Conservation (phyloP, 257 asterid genomes). For the Thymus quinquecostatus region DNA sequence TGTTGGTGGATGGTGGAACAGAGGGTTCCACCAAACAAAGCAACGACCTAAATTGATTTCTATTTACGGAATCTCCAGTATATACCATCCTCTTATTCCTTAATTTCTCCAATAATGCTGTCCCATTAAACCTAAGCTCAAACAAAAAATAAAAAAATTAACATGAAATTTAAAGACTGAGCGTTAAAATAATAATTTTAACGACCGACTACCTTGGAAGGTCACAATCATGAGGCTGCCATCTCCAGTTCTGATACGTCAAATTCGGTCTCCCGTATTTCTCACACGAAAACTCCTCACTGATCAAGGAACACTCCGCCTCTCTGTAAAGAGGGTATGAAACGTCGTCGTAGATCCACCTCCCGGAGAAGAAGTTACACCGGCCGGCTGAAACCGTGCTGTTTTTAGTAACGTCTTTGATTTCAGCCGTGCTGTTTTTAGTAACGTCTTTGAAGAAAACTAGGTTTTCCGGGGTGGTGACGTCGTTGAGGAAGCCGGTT, state of each 20-base stretch:
- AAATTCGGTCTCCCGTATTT: too few species aligned
- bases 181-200: too few species aligned
- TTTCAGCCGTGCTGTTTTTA: slow-evolving; percentile 5
- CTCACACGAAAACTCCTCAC: slow-evolving; percentile 10
- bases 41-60: slow-evolving; percentile 71
- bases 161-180: too few species aligned
- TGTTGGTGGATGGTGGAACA: slow-evolving; percentile 36
- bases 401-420: neutral
- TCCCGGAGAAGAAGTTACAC: slow-evolving; percentile 45
- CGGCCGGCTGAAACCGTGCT: neutral
- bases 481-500: neutral
- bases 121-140: slow-evolving; percentile 39
- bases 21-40: slow-evolving; percentile 60
- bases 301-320: slow-evolving; percentile 41
- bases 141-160: neutral
- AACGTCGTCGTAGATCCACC: slow-evolving; percentile 41
- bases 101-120: slow-evolving; percentile 53
- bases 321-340: slow-evolving; percentile 47
- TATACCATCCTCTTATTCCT: slow-evolving; percentile 60
- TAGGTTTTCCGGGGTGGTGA: slow-evolving; percentile 9
- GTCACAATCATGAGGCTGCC: too few species aligned
- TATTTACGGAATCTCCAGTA: slow-evolving; percentile 68
- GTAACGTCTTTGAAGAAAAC: neutral
- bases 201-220: too few species aligned
- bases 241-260: too few species aligned